phyloP scores from a whole-genome alignment of 2,329 filamentous ascomycete genomes.

The Mycosphaerella sp. region DNA sequence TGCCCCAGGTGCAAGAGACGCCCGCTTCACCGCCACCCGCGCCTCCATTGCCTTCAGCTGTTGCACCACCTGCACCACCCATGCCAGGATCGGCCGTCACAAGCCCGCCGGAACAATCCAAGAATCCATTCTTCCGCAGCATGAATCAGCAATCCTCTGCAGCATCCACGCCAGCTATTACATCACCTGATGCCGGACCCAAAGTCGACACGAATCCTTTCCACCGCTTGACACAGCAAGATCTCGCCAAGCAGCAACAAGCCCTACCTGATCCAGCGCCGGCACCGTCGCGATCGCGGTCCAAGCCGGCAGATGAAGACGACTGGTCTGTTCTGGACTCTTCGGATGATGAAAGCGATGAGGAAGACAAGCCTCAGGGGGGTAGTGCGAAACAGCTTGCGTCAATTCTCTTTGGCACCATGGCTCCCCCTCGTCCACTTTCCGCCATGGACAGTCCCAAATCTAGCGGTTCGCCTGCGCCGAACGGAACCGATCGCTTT shows the following conservation, averaged over 20 bases:
- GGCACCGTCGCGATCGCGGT: constrained; percentile 45
- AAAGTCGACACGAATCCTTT: constrained; percentile 85
- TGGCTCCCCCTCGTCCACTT: constrained; percentile 85
- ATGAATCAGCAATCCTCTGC: constrained; percentile 54
- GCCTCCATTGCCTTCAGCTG: constrained; percentile 9
- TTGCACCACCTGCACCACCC: constrained; percentile 19
- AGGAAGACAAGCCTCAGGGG: constrained; percentile 65
- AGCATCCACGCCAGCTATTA: constrained; percentile 35
- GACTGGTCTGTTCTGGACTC: constrained; percentile 81
- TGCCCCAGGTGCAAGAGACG: constrained; percentile 45
- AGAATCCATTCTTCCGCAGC: constrained; percentile 92
- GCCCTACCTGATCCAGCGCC: constrained; percentile 45
- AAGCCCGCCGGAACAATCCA: constrained; percentile 63
- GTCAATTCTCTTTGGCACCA: constrained; percentile 91
- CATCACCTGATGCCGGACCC: constrained; percentile 34
- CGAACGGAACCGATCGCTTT: constrained; percentile 24
- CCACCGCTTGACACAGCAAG: constrained; percentile 71
- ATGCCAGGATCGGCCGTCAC: constrained; percentile 30
- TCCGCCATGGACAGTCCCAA: constrained; percentile 64
- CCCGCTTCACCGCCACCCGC: constrained; percentile 44
- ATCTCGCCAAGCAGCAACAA: constrained; percentile 44
- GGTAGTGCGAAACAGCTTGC: constrained; percentile 85
- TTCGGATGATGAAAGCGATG: constrained; percentile 64
- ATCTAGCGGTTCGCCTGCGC: constrained; percentile 32
- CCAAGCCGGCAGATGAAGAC: constrained; percentile 54